Percentiles rank a stretch among this genome's conserved stretches.
phyloP scores from a whole-genome alignment of 2,329 filamentous ascomycete genomes.

The Sclerotinia sclerotiorum region DNA sequence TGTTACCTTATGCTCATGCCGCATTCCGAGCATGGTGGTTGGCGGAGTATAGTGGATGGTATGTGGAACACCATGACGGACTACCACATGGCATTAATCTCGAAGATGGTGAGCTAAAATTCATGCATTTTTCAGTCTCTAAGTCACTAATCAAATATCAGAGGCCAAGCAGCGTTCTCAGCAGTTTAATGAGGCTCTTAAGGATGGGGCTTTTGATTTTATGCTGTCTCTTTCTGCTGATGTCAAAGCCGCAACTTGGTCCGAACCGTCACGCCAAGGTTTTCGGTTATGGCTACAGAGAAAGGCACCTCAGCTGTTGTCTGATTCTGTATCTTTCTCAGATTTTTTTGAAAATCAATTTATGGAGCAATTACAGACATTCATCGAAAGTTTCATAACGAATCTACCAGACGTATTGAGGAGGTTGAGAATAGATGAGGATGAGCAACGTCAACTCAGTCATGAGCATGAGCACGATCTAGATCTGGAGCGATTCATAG shows the following conservation, averaged over 20 bases:
- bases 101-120: slow-evolving; percentile 48
- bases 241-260: slow-evolving; percentile 77
- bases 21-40: slow-evolving; percentile 84
- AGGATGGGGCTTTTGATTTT: slow-evolving; percentile 91
- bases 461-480: slow-evolving; percentile 65
- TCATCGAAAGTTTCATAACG: slow-evolving; percentile 89
- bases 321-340: slow-evolving; percentile 68
- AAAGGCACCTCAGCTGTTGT: slow-evolving; percentile 68
- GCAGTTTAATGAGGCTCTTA: slow-evolving; percentile 72
- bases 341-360: slow-evolving; percentile 69
- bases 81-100: slow-evolving; percentile 64
- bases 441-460: slow-evolving; percentile 74
- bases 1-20: slow-evolving; percentile 72
- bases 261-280: slow-evolving; percentile 80
- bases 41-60: slow-evolving; percentile 88
- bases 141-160: slow-evolving; percentile 33
- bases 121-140: neutral
- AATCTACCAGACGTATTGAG: slow-evolving; percentile 93
- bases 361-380: slow-evolving; percentile 80
- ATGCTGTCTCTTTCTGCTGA: slow-evolving; percentile 82
- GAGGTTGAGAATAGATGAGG: slow-evolving; percentile 82
- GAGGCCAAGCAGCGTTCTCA: slow-evolving; percentile 72
- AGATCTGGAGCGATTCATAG: slow-evolving; percentile 83
- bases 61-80: slow-evolving; percentile 67
- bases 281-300: slow-evolving; percentile 81